Evolutionary conservation across 306 rosid genomes (phyloP), one percentile per base, ranked within the genome.

Genomic region (Acacia confusa): DNA sequence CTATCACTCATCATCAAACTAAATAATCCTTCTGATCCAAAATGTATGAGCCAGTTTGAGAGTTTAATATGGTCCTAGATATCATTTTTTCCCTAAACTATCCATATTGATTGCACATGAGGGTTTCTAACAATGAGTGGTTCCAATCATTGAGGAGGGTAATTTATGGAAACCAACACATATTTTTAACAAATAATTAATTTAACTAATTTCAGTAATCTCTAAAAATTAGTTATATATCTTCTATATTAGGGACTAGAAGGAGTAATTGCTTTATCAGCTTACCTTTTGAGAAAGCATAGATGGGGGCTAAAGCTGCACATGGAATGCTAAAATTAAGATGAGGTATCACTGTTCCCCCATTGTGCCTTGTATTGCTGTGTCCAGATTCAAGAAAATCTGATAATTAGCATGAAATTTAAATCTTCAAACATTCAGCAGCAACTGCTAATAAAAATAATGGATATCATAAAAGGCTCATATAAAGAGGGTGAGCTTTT

Each of bases 341-440:
- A 88, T 95, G 92, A 3, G 99, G 98, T 86, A 95, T 93, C 74
- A 85, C 78, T 9, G 88, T 85, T 77, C 97, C 97, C 70, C 99
- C 97, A 64, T 97, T 90, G 55, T 95, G 97, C 89, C 92, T 89
- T 30, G 99, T 97, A 58, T 95, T 95, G 88, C 99, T 95, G 95
- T 47, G 67, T 85, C 79, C 86, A 84, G 80, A 85, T 82, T 85
- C 79, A 82, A 79, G 80, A 85, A 87, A 74, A 65, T 43, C 65
- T 70, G 48, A 83, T 84, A 74, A 84, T 9, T 9, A 41, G 66
- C 22, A 73, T 16, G 74, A 77, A 85, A 83, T 63, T 70, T 81
- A 25, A 74, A 79, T 87, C 81, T 13, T 53, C 84, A 79, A 63
- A 15, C 50, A 68, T 77, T 41, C 6, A 75, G 79, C 50, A 75